Conservation (phyloP, 306 rosid genomes). For the Pterocarpus macrocarpus region DNA sequence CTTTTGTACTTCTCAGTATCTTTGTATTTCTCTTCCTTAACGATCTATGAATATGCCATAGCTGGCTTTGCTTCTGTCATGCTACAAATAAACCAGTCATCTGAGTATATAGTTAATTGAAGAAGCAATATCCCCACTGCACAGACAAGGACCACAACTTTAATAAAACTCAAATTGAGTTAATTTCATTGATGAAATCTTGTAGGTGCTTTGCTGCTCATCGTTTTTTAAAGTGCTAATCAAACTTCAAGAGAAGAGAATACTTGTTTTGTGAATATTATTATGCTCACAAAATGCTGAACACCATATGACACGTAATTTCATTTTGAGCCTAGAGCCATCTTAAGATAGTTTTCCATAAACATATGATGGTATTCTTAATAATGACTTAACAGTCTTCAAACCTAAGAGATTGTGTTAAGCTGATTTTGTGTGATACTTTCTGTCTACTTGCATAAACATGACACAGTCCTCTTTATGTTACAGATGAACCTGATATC, state of each 20-base stretch:
- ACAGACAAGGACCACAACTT: neutral
- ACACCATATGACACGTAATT: conserved; percentile 18
- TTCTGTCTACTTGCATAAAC: conserved; percentile 21
- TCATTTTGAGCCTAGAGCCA: conserved; percentile 17
- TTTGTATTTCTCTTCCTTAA: neutral
- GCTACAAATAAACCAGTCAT: conserved; percentile 6
- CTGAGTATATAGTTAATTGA: conserved; percentile 23
- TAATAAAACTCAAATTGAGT: neutral
- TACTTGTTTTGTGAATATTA: conserved; percentile 3
- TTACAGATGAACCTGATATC: conserved; percentile 91
- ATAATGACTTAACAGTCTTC: neutral
- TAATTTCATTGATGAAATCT: conserved; percentile 8
- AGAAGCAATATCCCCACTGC: conserved; percentile 1
- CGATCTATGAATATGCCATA: conserved; percentile 13
- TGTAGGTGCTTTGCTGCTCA: conserved; percentile 28
- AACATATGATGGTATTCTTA: neutral
- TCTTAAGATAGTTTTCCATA: conserved; percentile 31
- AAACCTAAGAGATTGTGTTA: conserved; percentile 6
- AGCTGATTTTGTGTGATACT: conserved; percentile 30
- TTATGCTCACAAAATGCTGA: conserved; percentile 31
- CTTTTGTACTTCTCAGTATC: neutral
- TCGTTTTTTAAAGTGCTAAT: conserved; percentile 22
- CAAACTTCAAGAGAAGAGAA: conserved; percentile 25
- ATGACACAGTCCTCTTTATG: conserved; percentile 38
- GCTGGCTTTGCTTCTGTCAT: conserved; percentile 17